Evolutionary conservation across 805 yeast genomes (phyloP).

Genomic region (Barnettozyma sucrosica): DNA sequence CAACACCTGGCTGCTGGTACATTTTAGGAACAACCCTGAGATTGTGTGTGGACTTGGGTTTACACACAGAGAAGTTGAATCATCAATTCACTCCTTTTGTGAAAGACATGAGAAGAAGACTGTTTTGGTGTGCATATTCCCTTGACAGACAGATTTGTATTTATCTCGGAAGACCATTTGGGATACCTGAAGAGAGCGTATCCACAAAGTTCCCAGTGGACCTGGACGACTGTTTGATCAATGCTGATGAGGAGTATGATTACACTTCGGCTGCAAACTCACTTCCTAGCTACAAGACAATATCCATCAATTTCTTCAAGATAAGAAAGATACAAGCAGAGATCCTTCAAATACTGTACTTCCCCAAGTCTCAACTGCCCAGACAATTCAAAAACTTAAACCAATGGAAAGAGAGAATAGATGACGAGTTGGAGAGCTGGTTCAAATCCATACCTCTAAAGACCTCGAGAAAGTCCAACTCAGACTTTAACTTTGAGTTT

Average conservation of each 20-base stretch:
- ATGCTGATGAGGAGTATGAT: slow-evolving; percentile 32
- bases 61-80: slow-evolving; percentile 59
- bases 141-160: slow-evolving; percentile 83
- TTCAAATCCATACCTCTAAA: slow-evolving; percentile 45
- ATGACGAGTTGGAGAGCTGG: slow-evolving; percentile 58
- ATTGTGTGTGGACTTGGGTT: slow-evolving; percentile 75
- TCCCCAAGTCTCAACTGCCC: slow-evolving; percentile 61
- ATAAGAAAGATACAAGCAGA: slow-evolving; percentile 74
- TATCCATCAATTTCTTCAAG: slow-evolving; percentile 61
- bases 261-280: slow-evolving; percentile 33
- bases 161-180: slow-evolving; percentile 82
- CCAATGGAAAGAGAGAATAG: slow-evolving; percentile 59
- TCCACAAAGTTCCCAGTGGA: slow-evolving; percentile 66
- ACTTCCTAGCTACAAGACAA: slow-evolving; percentile 58
- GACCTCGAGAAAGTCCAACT: slow-evolving; percentile 54
- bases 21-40: slow-evolving; percentile 75
- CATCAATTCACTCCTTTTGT: slow-evolving; percentile 44
- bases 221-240: slow-evolving; percentile 66
- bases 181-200: slow-evolving; percentile 78
- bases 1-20: slow-evolving; percentile 92
- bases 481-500: slow-evolving; percentile 66
- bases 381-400: slow-evolving; percentile 45
- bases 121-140: slow-evolving; percentile 88
- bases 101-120: slow-evolving; percentile 63
- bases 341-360: slow-evolving; percentile 66